Evolutionary conservation across 1,284 basidiomycete species (phyloP), one percentile per base, ranked within the genome.

Genomic region (Ceratobasidium sp.): DNA sequence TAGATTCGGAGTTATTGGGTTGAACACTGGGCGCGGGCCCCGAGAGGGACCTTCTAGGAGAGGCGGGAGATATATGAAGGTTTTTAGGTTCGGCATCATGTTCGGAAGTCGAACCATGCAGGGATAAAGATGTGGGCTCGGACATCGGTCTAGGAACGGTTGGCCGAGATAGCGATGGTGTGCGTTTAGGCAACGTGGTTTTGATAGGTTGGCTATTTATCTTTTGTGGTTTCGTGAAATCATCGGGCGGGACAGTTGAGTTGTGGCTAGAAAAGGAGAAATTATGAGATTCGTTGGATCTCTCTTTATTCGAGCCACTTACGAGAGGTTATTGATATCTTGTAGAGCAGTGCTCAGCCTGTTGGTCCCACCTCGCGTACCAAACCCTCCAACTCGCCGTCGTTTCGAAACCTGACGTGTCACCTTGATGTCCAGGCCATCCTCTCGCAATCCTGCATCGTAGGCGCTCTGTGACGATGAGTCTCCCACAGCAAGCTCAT

Each of bases 311-410:
- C 46, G 7, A 26, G 61, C 20, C 48, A 66, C 73, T 66, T 15
- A 75, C 73, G 73, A 75, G 5, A 75, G 42, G 40, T 75, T 75
- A 28, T 66, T 65, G 73, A 75, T 75, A 52, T 75, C 73, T 52
- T 62, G 61, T 38, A 75, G 42, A 56, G 66, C 50, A 28, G 61
- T 52, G 26, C 20, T 56, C 17, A 48, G 56, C 50, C 73, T 75
- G 23, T 44, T 38, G 20, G 26, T 15, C n/a, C 62, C 62, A 26
- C 56, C 48, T 61, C 71, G 65, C 15, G 46, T n/a, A 52, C 65
- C 59, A 42, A 28, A 38, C 5, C 61, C 61, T 56, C 44, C 61
- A 12, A 66, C 28, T 52, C 73, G 61, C 38, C 62, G 46, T 50
- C 73, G 61, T 66, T 75, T 75, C 28, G 62, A 56, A 44, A 66